Percentiles rank a stretch among this genome's conserved stretches.
Conservation (phyloP, 2,329 filamentous ascomycete genomes). For the Venturia oleaginea region DNA sequence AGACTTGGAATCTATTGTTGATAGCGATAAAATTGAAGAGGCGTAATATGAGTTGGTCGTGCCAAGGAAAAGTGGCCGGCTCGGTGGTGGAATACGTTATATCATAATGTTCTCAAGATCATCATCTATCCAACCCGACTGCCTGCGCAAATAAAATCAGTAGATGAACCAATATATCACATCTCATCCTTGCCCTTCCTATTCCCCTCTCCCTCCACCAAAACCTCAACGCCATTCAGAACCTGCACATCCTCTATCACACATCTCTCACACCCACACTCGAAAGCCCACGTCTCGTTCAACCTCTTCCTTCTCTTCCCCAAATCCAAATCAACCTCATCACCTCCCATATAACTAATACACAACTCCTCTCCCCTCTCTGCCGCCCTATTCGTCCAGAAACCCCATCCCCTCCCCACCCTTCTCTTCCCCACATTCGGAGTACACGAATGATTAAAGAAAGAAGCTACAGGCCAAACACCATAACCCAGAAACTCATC, state of each 20-base stretch:
- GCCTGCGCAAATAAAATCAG: neutral
- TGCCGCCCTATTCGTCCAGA: constrained; percentile 29
- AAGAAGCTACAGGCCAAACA: constrained; percentile 37
- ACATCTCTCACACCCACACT: constrained; percentile 35
- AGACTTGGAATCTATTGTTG: too few species aligned
- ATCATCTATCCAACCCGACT: neutral
- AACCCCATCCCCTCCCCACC: constrained; percentile 33
- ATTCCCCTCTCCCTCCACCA: neutral
- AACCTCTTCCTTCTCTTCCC: constrained; percentile 29
- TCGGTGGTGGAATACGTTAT: too few species aligned
- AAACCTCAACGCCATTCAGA: neutral
- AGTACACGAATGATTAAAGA: constrained; percentile 40
- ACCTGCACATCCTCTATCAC: constrained; percentile 9
- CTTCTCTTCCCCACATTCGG: constrained; percentile 36
- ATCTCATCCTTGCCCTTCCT: neutral
- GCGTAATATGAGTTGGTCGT: too few species aligned
- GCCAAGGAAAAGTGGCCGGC: too few species aligned
- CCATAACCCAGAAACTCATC: constrained; percentile 41
- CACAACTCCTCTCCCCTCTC: constrained; percentile 34
- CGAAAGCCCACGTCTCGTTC: constrained; percentile 37
- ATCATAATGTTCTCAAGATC: too few species aligned
- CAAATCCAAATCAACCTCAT: constrained; percentile 32
- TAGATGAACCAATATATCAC: neutral
- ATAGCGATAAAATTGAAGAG: too few species aligned
- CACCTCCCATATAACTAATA: constrained; percentile 41